Evolutionary conservation across 331 rosid species (phyloP).

Genomic region (Telfairia occidentalis): DNA sequence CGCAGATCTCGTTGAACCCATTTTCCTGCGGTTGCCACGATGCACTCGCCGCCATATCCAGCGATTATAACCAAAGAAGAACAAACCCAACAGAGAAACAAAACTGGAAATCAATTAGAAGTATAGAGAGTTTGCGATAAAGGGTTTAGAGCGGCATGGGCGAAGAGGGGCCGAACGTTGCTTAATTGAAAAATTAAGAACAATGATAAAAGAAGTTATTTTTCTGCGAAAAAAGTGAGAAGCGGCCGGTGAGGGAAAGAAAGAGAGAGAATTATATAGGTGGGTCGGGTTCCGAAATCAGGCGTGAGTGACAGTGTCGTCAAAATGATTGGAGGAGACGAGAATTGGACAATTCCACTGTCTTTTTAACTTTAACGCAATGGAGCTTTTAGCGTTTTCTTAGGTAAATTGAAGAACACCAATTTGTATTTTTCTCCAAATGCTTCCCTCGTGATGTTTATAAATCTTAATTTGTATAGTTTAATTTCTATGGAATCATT

Average conservation of each 20-base stretch:
- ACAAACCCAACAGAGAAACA: not conserved
- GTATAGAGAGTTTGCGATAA: not conserved
- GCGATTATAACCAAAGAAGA: not conserved
- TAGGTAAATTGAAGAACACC: not conserved
- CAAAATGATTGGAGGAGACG: constrained; percentile 11
- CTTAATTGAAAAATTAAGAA: not conserved
- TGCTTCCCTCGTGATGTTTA: not conserved
- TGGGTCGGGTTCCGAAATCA: constrained; percentile 1
- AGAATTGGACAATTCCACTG: constrained; percentile 6
- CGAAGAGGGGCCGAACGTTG: not conserved
- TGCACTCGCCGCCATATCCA: constrained; percentile 54
- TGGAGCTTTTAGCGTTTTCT: not conserved
- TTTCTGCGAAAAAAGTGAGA: not conserved
- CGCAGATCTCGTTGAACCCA: constrained; percentile 92
- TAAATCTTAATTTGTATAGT: not conserved
- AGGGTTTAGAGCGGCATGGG: not conserved
- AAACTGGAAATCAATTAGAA: not conserved
- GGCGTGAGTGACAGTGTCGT: constrained; percentile 13
- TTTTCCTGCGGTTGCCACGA: constrained; percentile 91
- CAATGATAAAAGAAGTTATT: not conserved
- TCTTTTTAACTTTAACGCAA: not conserved
- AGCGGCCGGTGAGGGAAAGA: not conserved
- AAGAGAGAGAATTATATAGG: not conserved
- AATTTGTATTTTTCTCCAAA: not conserved
- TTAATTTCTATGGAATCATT: too few relatives aligned